Percentiles rank a stretch among this genome's conserved stretches.
These are phyloP conservation scores for Teunomyces tritomae DNA, from an alignment of 805 yeast species.

Conservation along the genomic window DNA sequence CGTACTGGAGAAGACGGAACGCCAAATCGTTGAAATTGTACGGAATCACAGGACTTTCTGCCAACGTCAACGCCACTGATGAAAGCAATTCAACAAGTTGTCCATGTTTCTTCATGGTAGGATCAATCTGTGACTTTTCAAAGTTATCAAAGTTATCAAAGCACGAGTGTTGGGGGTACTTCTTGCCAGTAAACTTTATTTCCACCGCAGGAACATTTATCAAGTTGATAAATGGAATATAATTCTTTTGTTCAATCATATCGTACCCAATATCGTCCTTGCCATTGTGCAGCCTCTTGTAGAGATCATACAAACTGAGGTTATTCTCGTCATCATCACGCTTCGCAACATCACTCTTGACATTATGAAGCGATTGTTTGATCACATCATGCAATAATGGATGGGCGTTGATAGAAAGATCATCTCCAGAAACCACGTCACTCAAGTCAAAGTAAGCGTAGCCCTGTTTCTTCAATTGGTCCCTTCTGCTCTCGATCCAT, in stretches of 20 bases:
- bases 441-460: slow-evolving; percentile 72
- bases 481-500: slow-evolving; percentile 59
- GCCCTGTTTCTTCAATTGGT: slow-evolving; percentile 56
- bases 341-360: slow-evolving; percentile 13
- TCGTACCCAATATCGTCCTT: slow-evolving; percentile 28
- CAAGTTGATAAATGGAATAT: slow-evolving; percentile 60
- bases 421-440: slow-evolving; percentile 56
- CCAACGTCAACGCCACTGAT: slow-evolving; percentile 51
- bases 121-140: slow-evolving; percentile 46
- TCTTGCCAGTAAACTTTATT: slow-evolving; percentile 45
- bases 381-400: slow-evolving; percentile 59
- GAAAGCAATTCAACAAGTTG: slow-evolving; percentile 57
- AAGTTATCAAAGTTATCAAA: slow-evolving; percentile 63
- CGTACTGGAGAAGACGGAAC: slow-evolving; percentile 39
- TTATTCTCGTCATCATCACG: slow-evolving; percentile 10
- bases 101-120: slow-evolving; percentile 52
- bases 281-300: slow-evolving; percentile 20
- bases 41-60: slow-evolving; percentile 77
- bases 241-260: slow-evolving; percentile 53
- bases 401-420: slow-evolving; percentile 56
- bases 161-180: slow-evolving; percentile 55
- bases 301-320: slow-evolving; percentile 25
- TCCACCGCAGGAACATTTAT: slow-evolving; percentile 72
- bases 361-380: slow-evolving; percentile 36
- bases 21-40: slow-evolving; percentile 53